A percentile compares a stretch with the other conserved stretches of the same genome.
Evolutionary conservation across 1,284 basidiomycete species (phyloP).

Genomic region (Moesziomyces aphidis): DNA sequence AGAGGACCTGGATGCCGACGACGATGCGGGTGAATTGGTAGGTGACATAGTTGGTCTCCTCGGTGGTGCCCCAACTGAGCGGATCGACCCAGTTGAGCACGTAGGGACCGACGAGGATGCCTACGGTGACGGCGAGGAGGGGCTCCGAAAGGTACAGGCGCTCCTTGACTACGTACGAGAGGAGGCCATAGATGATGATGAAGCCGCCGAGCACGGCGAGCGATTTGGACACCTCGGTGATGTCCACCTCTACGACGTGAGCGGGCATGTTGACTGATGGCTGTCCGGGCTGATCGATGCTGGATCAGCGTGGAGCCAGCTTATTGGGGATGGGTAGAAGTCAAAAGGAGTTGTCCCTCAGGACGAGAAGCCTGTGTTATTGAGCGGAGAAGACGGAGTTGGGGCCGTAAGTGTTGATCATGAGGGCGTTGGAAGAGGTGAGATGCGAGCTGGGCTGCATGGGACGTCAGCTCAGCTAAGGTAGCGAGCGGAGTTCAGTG

Average conservation of each 20-base stretch:
- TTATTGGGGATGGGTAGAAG: background rate
- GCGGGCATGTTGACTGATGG: constrained; percentile 25
- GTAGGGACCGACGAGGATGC: constrained; percentile 63
- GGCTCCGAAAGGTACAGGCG: constrained; percentile 65
- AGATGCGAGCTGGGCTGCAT: constrained; percentile 31
- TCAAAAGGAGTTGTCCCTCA: constrained; percentile 13
- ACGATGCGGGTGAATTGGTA: constrained; percentile 68
- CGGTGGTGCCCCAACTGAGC: constrained; percentile 49
- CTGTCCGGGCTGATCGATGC: background rate
- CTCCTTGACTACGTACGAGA: constrained; percentile 64
- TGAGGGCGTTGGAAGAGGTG: constrained; percentile 10
- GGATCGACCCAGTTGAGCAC: constrained; percentile 66
- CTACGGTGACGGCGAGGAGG: constrained; percentile 60
- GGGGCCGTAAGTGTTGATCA: constrained; percentile 25
- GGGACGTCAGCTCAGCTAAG: constrained; percentile 10
- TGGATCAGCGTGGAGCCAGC: background rate
- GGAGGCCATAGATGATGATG: constrained; percentile 64
- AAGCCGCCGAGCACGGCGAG: constrained; percentile 64
- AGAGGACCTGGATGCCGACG: constrained; percentile 67
- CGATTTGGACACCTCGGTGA: constrained; percentile 60
- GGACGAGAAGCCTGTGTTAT: constrained; percentile 41
- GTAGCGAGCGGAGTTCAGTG: constrained; percentile 24
- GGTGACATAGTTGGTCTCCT: constrained; percentile 64
- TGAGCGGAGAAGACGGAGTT: constrained; percentile 24
- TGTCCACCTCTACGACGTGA: constrained; percentile 55